phyloP scores from a whole-genome alignment of 495 filamentous ascomycete genomes.

The Neurospora sp. region DNA sequence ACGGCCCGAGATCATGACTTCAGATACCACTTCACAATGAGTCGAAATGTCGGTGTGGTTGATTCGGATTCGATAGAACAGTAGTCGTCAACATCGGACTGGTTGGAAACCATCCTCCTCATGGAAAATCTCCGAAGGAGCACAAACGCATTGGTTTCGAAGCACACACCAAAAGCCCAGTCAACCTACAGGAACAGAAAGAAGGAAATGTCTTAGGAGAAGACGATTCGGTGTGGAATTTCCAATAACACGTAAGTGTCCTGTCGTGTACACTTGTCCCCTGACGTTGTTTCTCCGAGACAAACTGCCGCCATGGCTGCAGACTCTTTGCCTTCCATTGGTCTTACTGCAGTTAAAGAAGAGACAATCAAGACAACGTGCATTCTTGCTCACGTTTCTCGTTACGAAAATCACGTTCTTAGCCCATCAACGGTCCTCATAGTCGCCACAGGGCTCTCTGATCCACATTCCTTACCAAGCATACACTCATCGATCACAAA shows the following conservation, averaged over 20 bases:
- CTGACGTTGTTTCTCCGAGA: constrained; percentile 3
- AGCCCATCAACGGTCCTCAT: not conserved
- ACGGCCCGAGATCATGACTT: not conserved
- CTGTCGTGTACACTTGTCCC: not conserved
- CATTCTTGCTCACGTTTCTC: not conserved
- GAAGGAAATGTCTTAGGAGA: not conserved
- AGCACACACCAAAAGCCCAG: not conserved
- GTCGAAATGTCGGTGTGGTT: constrained; percentile 5
- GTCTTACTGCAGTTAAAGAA: not conserved
- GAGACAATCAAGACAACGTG: not conserved
- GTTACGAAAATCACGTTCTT: not conserved
- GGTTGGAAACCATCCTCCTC: not conserved
- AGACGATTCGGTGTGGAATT: not conserved
- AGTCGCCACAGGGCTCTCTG: not conserved
- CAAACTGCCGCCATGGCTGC: not conserved
- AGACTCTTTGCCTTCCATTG: not conserved
- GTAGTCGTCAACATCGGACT: not conserved
- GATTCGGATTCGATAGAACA: not conserved
- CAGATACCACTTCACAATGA: not conserved
- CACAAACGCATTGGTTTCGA: not conserved
- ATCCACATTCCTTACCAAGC: not conserved
- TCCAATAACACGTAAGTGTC: not conserved
- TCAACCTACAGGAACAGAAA: not conserved
- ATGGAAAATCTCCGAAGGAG: not conserved
- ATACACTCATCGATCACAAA: not conserved